phyloP scores from a whole-genome alignment of 1,284 basidiomycete species.

The Trametes polyzona region DNA sequence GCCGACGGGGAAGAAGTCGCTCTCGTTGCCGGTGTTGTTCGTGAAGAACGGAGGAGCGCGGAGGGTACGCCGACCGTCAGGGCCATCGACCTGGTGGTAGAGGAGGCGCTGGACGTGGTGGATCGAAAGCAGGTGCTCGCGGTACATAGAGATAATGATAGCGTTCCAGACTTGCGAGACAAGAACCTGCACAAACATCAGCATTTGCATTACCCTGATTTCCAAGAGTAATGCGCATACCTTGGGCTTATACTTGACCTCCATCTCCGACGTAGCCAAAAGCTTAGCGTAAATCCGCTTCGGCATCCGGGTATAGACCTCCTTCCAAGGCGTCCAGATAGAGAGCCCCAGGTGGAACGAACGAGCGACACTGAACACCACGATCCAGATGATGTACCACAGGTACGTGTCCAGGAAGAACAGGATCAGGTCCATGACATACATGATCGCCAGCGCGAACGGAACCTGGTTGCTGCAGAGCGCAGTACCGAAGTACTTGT shows the following conservation, averaged over 20 bases:
- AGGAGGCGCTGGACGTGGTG: conserved; percentile 93
- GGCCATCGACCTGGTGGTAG: conserved; percentile 90
- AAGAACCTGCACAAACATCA: conserved; percentile 61
- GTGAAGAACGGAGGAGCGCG: conserved; percentile 97
- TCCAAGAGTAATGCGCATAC: conserved; percentile 38
- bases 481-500: conserved; percentile 77
- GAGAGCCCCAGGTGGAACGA: conserved; percentile 90
- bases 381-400: conserved; percentile 97
- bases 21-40: conserved; percentile 79
- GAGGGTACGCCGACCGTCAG: conserved; percentile 87
- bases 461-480: conserved; percentile 89
- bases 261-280: conserved; percentile 92
- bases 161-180: conserved; percentile 99
- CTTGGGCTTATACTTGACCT: conserved; percentile 97
- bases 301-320: conserved; percentile 92
- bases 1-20: conserved; percentile 91
- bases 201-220: not conserved
- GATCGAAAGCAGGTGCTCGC: conserved; percentile 93
- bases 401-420: conserved; percentile 99
- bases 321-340: conserved; percentile 98
- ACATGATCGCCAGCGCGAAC: conserved; percentile 94
- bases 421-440: conserved; percentile 91
- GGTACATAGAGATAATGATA: conserved; percentile 98
- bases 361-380: conserved; percentile 89
- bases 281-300: conserved; percentile 97